These are phyloP conservation scores for Haplosporangium sp. DNA, from an alignment of 371 early-diverging fungal species.

Conservation along the genomic window DNA sequence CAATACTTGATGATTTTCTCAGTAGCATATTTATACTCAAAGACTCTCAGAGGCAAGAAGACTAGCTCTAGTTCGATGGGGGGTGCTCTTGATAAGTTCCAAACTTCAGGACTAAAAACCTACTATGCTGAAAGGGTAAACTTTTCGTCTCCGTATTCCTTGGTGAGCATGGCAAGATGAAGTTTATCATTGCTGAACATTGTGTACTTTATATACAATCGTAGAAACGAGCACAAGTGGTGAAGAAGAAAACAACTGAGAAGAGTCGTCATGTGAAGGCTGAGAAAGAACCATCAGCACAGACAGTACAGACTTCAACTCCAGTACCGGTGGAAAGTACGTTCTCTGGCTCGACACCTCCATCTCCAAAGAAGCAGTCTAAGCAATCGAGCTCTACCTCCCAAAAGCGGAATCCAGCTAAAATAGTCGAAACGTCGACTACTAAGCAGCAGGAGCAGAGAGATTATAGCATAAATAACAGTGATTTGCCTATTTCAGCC, in stretches of 20 bases:
- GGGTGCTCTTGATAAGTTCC: conserved; percentile 11
- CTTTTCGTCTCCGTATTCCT: background rate
- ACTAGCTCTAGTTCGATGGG: conserved; percentile 1
- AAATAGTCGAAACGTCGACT: background rate
- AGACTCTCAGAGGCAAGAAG: conserved; percentile 16
- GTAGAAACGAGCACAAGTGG: conserved; percentile 5
- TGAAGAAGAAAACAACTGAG: background rate
- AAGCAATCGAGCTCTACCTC: conserved; percentile 9
- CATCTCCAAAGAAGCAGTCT: conserved; percentile 10
- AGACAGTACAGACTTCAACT: background rate
- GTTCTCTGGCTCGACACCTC: background rate
- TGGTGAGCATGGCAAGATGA: background rate
- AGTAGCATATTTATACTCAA: conserved; percentile 20
- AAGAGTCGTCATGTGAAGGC: background rate
- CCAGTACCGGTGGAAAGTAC: background rate
- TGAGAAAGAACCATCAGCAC: background rate
- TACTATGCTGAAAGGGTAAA: conserved; percentile 12
- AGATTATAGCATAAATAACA: background rate
- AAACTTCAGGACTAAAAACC: conserved; percentile 14
- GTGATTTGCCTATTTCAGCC: background rate
- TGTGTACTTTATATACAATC: background rate
- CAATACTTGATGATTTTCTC: conserved; percentile 27
- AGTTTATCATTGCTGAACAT: background rate
- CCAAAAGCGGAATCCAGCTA: background rate
- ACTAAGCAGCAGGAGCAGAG: conserved; percentile 4